These are phyloP conservation scores for Glonium stellatum DNA, from an alignment of 495 filamentous ascomycete genomes.

Conservation along the genomic window DNA sequence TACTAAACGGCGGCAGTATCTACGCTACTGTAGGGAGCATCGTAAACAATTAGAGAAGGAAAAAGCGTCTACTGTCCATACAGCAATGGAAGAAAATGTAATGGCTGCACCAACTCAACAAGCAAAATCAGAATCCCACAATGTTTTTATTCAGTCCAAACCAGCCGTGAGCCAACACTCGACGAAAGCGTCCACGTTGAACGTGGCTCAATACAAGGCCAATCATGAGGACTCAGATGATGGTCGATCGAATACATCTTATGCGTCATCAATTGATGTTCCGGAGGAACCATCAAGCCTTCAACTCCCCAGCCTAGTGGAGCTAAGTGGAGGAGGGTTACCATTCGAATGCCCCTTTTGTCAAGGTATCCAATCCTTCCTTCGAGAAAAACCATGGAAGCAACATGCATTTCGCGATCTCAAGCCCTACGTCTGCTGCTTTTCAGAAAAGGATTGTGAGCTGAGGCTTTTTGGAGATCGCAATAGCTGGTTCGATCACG, in stretches of 20 bases:
- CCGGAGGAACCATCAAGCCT: too few relatives aligned
- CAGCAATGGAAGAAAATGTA: too few relatives aligned
- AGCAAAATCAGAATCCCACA: constrained; percentile 4
- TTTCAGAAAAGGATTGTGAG: constrained; percentile 30
- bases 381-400: constrained; percentile 22
- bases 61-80: too few relatives aligned
- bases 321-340: constrained; percentile 28
- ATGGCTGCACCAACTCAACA: not conserved
- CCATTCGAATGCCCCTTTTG: constrained; percentile 38
- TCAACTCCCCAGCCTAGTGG: too few relatives aligned
- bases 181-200: too few relatives aligned
- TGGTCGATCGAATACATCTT: too few relatives aligned
- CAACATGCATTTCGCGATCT: constrained; percentile 35
- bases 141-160: too few relatives aligned
- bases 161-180: too few relatives aligned
- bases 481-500: constrained; percentile 35
- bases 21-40: constrained; percentile 35
- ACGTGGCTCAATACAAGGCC: too few relatives aligned
- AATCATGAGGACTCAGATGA: too few relatives aligned
- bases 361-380: constrained; percentile 28
- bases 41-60: constrained; percentile 8
- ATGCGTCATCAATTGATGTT: too few relatives aligned
- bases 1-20: constrained; percentile 32
- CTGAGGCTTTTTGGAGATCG: constrained; percentile 25
- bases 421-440: constrained; percentile 35